Conservation (phyloP, 805 yeast species). For the Brettanomyces bruxellensis region DNA sequence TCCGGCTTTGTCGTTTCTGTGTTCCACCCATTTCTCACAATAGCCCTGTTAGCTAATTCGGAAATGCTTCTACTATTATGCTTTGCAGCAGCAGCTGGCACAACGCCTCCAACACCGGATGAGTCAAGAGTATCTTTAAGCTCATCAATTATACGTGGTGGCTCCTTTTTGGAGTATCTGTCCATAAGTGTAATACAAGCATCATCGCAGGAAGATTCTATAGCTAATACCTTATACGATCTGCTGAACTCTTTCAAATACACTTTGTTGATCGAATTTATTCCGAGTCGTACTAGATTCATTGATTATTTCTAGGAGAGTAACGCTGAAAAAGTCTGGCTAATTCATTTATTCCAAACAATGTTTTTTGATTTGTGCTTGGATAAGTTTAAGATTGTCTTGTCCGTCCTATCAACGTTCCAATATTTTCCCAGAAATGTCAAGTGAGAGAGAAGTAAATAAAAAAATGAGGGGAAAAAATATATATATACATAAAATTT, state of each 20-base stretch:
- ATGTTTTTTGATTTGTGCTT: not conserved
- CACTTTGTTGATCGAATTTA: too few species aligned
- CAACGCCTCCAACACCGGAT: conserved; percentile 64
- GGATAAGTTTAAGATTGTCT: too few species aligned
- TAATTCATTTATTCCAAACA: not conserved
- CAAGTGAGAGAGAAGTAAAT: too few species aligned
- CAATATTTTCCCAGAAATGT: too few species aligned
- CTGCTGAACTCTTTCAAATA: too few species aligned
- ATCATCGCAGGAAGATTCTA: conserved; percentile 94
- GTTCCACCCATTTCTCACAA: conserved; percentile 28
- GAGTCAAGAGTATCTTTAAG: conserved; percentile 61
- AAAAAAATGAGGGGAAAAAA: too few species aligned
- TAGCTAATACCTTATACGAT: conserved; percentile 62
- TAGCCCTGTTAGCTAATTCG: conserved; percentile 35
- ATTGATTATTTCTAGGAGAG: too few species aligned
- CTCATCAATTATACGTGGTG: conserved; percentile 50
- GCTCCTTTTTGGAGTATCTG: conserved; percentile 26
- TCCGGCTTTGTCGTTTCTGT: conserved; percentile 39
- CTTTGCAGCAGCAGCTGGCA: conserved; percentile 75
- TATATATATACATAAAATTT: too few species aligned
- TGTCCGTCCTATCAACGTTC: too few species aligned
- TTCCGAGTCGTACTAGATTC: too few species aligned
- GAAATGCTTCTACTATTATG: conserved; percentile 66
- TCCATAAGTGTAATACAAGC: conserved; percentile 78
- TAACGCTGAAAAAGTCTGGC: too few species aligned